Percentiles rank a stretch among this genome's conserved stretches.
These are phyloP conservation scores for Mucor saturninus DNA, from an alignment of 371 early-diverging fungal species.

Conservation along the genomic window DNA sequence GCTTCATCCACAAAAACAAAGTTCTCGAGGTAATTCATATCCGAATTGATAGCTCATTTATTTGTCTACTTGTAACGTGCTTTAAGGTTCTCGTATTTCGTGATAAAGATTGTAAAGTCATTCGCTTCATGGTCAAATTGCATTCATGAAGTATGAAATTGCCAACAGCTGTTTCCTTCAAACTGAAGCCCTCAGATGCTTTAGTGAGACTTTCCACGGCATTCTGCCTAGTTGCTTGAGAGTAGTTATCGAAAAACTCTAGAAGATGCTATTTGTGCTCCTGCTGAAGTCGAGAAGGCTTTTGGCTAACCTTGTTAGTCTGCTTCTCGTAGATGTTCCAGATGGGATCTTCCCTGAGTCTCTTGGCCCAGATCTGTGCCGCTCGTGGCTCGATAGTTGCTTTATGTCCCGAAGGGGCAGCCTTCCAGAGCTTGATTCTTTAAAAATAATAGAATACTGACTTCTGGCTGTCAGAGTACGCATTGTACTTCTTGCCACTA, in stretches of 20 bases:
- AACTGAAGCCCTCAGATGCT: constrained; percentile 11
- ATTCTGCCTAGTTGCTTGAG: constrained; percentile 16
- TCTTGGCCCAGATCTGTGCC: constrained; percentile 19
- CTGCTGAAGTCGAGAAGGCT: constrained; percentile 13
- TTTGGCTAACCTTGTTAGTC: constrained; percentile 16
- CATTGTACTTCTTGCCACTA: constrained; percentile 12
- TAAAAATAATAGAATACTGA: constrained; percentile 14
- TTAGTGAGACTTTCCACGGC: constrained; percentile 12
- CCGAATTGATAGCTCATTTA: constrained; percentile 7
- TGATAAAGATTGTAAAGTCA: constrained; percentile 1
- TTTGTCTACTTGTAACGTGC: constrained; percentile 3
- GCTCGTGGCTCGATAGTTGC: constrained; percentile 7
- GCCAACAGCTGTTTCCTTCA: constrained; percentile 11
- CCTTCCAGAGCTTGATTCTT: constrained; percentile 19
- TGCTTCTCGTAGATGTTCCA: constrained; percentile 23
- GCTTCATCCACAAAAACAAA: constrained; percentile 27
- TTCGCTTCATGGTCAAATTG: constrained; percentile 16
- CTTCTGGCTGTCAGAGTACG: constrained; percentile 18
- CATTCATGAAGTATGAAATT: constrained; percentile 17
- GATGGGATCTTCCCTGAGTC: constrained; percentile 18
- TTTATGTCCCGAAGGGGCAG: constrained; percentile 12
- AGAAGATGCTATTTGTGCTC: constrained; percentile 20
- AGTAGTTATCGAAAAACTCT: constrained; percentile 13
- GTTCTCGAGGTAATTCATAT: constrained; percentile 23
- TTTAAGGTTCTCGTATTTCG: constrained; percentile 10